Conservation (phyloP, 352 stramenopile species). For the Heterotrichella gracilis region DNA sequence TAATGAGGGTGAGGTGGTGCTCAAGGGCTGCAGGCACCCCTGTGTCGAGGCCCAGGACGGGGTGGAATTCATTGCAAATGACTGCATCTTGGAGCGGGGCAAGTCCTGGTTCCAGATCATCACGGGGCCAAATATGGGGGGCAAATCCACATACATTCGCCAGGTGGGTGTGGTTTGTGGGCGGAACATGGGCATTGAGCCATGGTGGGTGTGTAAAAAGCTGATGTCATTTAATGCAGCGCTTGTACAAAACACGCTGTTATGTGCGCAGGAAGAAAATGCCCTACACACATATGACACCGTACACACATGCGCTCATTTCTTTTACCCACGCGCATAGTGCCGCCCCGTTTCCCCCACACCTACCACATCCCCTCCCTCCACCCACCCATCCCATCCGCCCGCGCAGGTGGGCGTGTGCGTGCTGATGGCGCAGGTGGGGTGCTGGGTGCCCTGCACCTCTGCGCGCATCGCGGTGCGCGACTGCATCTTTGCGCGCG, state of each 20-base stretch:
- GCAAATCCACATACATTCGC: conserved; percentile 93
- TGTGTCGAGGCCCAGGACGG: conserved; percentile 85
- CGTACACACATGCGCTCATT: too few relatives aligned
- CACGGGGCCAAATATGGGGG: conserved; percentile 93
- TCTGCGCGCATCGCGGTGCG: conserved; percentile 57
- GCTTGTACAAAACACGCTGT: neutral
- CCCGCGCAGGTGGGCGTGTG: too few relatives aligned
- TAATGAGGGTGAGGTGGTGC: conserved; percentile 24
- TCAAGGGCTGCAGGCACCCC: conserved; percentile 58
- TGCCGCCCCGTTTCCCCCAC: too few relatives aligned
- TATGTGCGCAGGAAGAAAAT: too few relatives aligned
- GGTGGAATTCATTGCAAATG: conserved; percentile 84
- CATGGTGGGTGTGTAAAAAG: conserved; percentile 17
- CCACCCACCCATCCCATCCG: too few relatives aligned
- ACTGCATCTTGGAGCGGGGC: conserved; percentile 46
- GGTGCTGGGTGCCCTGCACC: conserved; percentile 67
- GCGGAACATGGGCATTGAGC: too few relatives aligned
- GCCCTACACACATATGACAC: too few relatives aligned
- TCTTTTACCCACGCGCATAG: too few relatives aligned
- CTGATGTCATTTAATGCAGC: neutral
- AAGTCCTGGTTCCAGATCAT: conserved; percentile 59
- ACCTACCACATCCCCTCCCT: too few relatives aligned
- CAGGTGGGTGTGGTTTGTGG: conserved; percentile 65
- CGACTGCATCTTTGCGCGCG: conserved; percentile 66
- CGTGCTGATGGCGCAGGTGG: conserved; percentile 72